Base-by-base conservation (phyloP, 306 rosid genomes). In the Gleditsia sinensis region DNA sequence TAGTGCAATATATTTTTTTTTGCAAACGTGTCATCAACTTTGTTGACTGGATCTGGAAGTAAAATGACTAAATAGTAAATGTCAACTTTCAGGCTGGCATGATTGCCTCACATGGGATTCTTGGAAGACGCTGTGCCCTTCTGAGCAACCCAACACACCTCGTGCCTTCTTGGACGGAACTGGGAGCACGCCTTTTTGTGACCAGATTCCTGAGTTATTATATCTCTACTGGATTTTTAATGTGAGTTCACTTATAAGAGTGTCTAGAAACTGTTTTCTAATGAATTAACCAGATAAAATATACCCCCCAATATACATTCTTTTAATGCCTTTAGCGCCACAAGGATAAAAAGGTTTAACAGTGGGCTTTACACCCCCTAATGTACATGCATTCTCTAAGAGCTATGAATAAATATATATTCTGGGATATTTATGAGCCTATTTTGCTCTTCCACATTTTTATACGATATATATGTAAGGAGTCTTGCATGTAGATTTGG, bases 81-180 rank as follows among this genome's bases (percentile, higher is more conserved):
- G 58, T 74, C 3, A 32, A 49, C 36, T 77, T 76, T 73, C 88
- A 92, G 98, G 98, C 92, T 73, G 98, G 96, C 57, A 84, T 85
- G 88, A 67, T 61, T 54, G 92, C 94, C 60, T 92, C 96, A 48
- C 80, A 84, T 77, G 83, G 78, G n/a, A 21, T 90, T 51, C 88
- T 92, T 55, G 94, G 94, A 81, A 84, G 68, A 69, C 27, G 70
- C 21, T 85, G 71, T 71, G 64, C 81, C 30, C 88, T 86, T 58
- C 74, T 82, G 71, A 79, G 83, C 80, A 84, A 92, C 51, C 94
- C 98, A 6, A 90, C 87, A 79, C 92, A 83, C 76, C 88, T 92
- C 96, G 96, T 79, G 32, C 98, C 91, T n/a, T 92, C 96, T 21
- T 77, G 91, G 75, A 72, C 58, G 27, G 96, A 92, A 83, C 80